Evolutionary conservation across 345 rosid species (phyloP).

Genomic region (Trapa incisa): DNA sequence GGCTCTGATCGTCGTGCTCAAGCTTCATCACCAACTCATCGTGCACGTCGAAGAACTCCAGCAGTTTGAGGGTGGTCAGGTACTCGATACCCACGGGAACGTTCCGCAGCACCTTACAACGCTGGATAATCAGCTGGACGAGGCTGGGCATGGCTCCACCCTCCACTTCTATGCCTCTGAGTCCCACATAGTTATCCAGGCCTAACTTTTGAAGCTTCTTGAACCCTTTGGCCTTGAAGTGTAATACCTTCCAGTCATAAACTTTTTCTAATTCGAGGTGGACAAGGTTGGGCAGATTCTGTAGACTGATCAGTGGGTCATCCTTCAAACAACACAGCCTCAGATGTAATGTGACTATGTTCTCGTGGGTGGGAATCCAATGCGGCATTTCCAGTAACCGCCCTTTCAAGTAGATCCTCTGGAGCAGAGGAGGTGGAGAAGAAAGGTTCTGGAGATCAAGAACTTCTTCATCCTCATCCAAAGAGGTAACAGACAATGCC

Average conservation of each 20-base stretch:
- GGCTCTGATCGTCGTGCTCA: conserved; percentile 9
- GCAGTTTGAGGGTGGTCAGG: conserved; percentile 12
- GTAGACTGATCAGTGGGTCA: conserved; percentile 19
- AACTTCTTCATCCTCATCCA: conserved; percentile 15
- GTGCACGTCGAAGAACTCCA: conserved; percentile 22
- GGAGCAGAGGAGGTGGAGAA: conserved; percentile 19
- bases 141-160: conserved; percentile 20
- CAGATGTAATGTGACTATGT: conserved; percentile 14
- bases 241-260: conserved; percentile 12
- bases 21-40: conserved; percentile 11
- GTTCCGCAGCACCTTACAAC: conserved; percentile 15
- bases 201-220: conserved; percentile 17
- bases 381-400: conserved; percentile 15
- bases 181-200: conserved; percentile 17
- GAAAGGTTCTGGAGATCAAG: conserved; percentile 15
- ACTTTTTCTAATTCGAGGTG: conserved; percentile 23
- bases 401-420: conserved; percentile 23
- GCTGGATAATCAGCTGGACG: conserved; percentile 14
- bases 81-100: conserved; percentile 24
- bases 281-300: conserved; percentile 20
- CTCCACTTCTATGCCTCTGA: conserved; percentile 10
- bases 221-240: conserved; percentile 18
- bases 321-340: conserved; percentile 11
- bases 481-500: conserved; percentile 9
- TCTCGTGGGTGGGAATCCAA: conserved; percentile 17